phyloP scores from a whole-genome alignment of 2,329 filamentous ascomycete genomes.

The Fonsecaea pedrosoi region DNA sequence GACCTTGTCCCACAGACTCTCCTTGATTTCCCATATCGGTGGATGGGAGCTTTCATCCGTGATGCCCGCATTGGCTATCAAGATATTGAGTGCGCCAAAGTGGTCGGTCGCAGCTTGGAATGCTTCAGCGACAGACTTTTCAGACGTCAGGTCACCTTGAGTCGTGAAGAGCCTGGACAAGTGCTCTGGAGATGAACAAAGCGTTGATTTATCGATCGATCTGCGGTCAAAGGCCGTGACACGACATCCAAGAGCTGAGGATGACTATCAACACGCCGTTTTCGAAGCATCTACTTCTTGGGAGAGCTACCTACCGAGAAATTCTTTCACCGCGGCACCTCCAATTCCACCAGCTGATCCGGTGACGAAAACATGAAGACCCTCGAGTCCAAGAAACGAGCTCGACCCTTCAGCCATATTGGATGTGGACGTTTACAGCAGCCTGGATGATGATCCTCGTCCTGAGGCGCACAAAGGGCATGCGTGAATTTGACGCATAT shows the following conservation, averaged over 20 bases:
- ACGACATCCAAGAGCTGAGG: constrained; percentile 59
- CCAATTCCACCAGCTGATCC: constrained; percentile 62
- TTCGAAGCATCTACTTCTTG: background rate
- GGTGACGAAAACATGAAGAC: constrained; percentile 61
- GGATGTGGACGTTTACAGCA: background rate
- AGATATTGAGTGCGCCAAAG: constrained; percentile 60
- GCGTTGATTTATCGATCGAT: constrained; percentile 43
- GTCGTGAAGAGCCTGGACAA: constrained; percentile 51
- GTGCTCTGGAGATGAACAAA: constrained; percentile 41
- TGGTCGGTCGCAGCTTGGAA: constrained; percentile 42
- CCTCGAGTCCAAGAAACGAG: constrained; percentile 58
- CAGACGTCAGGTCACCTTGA: constrained; percentile 57
- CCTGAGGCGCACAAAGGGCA: background rate
- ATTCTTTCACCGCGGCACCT: constrained; percentile 57
- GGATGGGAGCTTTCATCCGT: constrained; percentile 58
- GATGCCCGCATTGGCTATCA: constrained; percentile 61
- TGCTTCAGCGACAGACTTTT: constrained; percentile 53
- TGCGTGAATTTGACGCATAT: background rate
- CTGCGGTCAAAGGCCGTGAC: constrained; percentile 61
- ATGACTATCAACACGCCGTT: constrained; percentile 7
- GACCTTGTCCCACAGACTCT: constrained; percentile 60
- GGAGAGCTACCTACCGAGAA: constrained; percentile 52
- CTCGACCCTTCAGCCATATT: constrained; percentile 33
- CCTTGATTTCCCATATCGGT: constrained; percentile 60
- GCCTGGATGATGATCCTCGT: background rate